Percentiles rank a stretch among this genome's conserved stretches.
These are phyloP conservation scores for Cyathus striatus DNA, from an alignment of 768 basidiomycete genomes.

Conservation along the genomic window DNA sequence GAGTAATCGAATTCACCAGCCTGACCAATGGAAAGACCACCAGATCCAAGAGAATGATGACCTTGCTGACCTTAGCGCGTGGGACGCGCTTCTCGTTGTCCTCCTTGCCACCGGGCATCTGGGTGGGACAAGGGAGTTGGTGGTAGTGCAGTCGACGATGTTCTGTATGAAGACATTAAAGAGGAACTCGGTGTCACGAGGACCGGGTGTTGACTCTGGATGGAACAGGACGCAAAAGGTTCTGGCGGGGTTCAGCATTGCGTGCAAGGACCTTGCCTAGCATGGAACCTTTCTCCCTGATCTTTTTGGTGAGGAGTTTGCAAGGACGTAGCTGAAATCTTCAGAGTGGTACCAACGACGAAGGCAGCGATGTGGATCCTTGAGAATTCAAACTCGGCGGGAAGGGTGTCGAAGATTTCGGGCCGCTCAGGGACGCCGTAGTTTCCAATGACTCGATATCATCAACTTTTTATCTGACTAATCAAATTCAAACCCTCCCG, in stretches of 20 bases:
- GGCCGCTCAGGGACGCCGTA: slow-evolving; percentile 89
- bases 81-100: slow-evolving; percentile 76
- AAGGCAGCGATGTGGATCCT: slow-evolving; percentile 92
- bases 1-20: slow-evolving; percentile 99
- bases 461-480: too few relatives aligned
- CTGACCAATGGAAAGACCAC: slow-evolving; percentile 96
- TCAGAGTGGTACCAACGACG: slow-evolving; percentile 89
- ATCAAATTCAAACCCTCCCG: too few relatives aligned
- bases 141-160: slow-evolving; percentile 66
- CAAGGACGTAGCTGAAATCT: slow-evolving; percentile 93
- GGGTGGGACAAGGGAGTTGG: slow-evolving; percentile 49
- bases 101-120: slow-evolving; percentile 73
- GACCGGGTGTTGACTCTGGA: slow-evolving; percentile 94
- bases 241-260: slow-evolving; percentile 38
- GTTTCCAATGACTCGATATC: slow-evolving; percentile 94
- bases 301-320: slow-evolving; percentile 88
- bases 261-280: slow-evolving; percentile 79
- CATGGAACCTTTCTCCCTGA: slow-evolving; percentile 92
- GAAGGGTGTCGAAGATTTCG: slow-evolving; percentile 49
- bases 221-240: slow-evolving; percentile 99
- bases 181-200: slow-evolving; percentile 96
- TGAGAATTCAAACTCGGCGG: slow-evolving; percentile 86
- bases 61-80: slow-evolving; percentile 80
- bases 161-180: slow-evolving; percentile 97
- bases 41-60: slow-evolving; percentile 95